A percentile compares a stretch with the other conserved stretches of the same genome.
Evolutionary conservation across 78 protist genomes (phyloP).

Genomic region (Protostelium mycophagum): DNA sequence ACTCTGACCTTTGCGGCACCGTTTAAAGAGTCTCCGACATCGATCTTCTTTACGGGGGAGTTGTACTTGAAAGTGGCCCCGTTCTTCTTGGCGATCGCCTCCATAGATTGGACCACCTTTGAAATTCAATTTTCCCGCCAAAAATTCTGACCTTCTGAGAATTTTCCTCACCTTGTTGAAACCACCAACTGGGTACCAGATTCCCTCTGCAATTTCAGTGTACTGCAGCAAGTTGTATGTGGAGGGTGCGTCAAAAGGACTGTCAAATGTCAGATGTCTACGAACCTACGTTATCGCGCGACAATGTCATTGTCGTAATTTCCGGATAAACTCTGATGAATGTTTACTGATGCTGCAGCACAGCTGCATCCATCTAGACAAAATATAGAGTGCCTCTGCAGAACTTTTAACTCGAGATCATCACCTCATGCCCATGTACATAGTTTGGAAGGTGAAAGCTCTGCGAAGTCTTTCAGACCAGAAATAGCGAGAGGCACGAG

Average conservation of each 20-base stretch:
- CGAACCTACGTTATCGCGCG: no score
- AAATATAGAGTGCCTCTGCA: no score
- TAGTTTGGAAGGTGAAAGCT: not conserved
- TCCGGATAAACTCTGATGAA: no score
- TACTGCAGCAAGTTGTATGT: not conserved
- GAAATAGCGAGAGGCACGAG: not conserved
- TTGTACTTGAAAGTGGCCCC: not conserved
- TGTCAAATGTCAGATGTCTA: no score
- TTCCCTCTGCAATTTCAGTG: not conserved
- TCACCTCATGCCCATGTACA: conserved; percentile 1
- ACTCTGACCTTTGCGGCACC: not conserved
- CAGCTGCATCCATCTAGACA: no score
- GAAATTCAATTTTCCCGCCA: no score
- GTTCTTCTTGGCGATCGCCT: not conserved
- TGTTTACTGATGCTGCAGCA: no score
- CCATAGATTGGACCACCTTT: not conserved
- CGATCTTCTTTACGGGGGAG: not conserved
- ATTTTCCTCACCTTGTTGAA: not conserved
- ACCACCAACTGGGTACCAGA: not conserved
- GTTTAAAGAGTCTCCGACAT: not conserved
- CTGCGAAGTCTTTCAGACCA: not conserved
- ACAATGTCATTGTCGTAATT: no score
- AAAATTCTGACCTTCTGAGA: no score
- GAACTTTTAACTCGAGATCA: no score
- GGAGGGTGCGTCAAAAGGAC: not conserved